Conservation (phyloP, 2,329 filamentous ascomycete genomes). For the Plenodomus tracheiphilus region DNA sequence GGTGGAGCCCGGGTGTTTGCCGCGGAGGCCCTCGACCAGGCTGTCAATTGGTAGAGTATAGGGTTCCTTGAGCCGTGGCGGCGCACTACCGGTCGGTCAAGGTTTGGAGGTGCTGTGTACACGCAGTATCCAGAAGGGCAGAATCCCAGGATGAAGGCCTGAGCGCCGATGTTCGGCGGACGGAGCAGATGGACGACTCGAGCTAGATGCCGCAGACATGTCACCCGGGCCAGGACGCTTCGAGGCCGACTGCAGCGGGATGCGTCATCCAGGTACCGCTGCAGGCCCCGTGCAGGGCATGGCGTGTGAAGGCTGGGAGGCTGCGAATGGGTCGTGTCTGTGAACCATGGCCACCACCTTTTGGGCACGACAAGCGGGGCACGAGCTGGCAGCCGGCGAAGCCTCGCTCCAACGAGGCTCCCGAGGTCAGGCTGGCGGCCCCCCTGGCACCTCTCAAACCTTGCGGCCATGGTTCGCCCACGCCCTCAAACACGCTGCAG, state of each 20-base stretch:
- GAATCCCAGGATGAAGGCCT: neutral
- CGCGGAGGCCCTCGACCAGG: neutral
- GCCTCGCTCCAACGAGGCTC: no score
- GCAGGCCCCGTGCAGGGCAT: conserved; percentile 37
- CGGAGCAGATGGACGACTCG: neutral
- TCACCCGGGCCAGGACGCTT: conserved; percentile 20
- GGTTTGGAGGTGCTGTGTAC: neutral
- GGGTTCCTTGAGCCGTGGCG: neutral
- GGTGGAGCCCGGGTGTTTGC: no score
- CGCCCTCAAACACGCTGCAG: conserved; percentile 37
- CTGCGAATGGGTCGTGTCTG: conserved; percentile 22
- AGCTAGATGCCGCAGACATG: conserved; percentile 13
- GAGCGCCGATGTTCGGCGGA: conserved; percentile 12
- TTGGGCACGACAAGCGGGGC: no score
- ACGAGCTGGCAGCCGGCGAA: no score
- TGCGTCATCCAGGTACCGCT: conserved; percentile 42
- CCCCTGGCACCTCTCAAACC: neutral
- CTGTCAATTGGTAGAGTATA: neutral
- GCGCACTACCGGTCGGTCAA: no score
- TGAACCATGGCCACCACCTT: conserved; percentile 18
- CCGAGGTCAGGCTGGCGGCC: neutral
- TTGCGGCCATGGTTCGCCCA: conserved; percentile 2
- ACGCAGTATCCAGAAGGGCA: neutral
- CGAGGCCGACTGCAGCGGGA: conserved; percentile 12
- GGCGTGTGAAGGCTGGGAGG: conserved; percentile 15